Evolutionary conservation across 345 rosid species (phyloP).

Genomic region (Theobroma cacao): DNA sequence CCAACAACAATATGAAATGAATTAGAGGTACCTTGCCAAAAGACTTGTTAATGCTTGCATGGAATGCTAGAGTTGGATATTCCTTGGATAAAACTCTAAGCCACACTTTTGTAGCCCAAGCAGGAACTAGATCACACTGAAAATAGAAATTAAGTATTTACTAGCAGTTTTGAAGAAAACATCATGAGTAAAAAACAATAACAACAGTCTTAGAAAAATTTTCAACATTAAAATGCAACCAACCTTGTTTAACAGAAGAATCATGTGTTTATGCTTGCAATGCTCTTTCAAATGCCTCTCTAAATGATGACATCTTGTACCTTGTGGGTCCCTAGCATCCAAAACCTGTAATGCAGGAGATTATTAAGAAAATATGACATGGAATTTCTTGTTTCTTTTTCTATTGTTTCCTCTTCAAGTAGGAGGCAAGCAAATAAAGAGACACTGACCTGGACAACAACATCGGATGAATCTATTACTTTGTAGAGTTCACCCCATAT

Average conservation of each 20-base stretch:
- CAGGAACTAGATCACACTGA: constrained; percentile 95
- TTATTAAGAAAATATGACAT: neutral
- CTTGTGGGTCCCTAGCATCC: constrained; percentile 96
- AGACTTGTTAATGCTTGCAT: constrained; percentile 86
- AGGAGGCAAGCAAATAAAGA: neutral
- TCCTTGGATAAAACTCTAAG: constrained; percentile 83
- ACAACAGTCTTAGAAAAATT: neutral
- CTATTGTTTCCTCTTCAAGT: neutral
- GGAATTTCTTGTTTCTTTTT: neutral
- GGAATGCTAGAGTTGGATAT: constrained; percentile 94
- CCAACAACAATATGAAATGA: neutral
- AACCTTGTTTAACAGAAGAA: constrained; percentile 91
- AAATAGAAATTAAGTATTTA: constrained; percentile 3
- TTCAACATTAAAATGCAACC: constrained; percentile 8
- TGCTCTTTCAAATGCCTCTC: constrained; percentile 93
- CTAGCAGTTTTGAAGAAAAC: neutral
- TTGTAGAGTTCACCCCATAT: constrained; percentile 99
- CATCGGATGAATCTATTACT: constrained; percentile 96
- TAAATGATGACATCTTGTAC: constrained; percentile 85
- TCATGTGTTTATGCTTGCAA: constrained; percentile 86
- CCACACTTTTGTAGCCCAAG: constrained; percentile 98
- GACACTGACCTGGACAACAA: constrained; percentile 74
- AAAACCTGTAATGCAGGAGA: constrained; percentile 55
- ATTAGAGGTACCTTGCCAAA: constrained; percentile 75
- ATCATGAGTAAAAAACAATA: neutral